Conservation (phyloP, 2,329 filamentous ascomycete species). For the Aspergillus floridensis region DNA sequence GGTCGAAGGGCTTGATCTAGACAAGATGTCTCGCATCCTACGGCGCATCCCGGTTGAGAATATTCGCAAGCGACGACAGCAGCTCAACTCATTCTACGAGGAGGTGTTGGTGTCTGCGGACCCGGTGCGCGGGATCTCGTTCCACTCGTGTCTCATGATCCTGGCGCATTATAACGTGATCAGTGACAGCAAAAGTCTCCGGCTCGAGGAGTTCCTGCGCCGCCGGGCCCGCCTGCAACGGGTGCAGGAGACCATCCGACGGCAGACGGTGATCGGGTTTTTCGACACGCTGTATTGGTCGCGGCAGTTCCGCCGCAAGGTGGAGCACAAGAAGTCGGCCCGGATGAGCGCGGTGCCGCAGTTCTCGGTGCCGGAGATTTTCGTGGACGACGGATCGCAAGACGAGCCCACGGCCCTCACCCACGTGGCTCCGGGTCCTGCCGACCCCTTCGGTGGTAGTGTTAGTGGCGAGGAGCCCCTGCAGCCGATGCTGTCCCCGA, state of each 20-base stretch:
- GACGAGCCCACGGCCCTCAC: conserved; percentile 39
- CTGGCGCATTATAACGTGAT: conserved; percentile 98
- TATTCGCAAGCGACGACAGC: conserved; percentile 71
- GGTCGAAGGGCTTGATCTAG: conserved; percentile 64
- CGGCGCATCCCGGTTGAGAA: conserved; percentile 69
- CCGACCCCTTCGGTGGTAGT: too few species aligned
- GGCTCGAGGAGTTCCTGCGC: conserved; percentile 89
- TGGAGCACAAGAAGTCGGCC: conserved; percentile 68
- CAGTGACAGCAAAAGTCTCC: conserved; percentile 91
- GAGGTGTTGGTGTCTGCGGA: conserved; percentile 94
- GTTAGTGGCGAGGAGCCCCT: conserved; percentile 4
- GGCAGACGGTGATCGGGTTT: conserved; percentile 87
- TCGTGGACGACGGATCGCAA: conserved; percentile 69
- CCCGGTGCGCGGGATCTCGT: conserved; percentile 82
- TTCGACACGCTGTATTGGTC: conserved; percentile 92
- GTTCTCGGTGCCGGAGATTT: conserved; percentile 83
- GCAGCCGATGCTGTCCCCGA: conserved; percentile 35
- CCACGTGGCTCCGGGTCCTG: conserved; percentile 14
- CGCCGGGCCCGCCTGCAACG: conserved; percentile 86
- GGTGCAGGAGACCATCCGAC: conserved; percentile 89
- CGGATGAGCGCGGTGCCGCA: conserved; percentile 77
- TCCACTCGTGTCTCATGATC: conserved; percentile 90
- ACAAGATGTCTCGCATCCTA: conserved; percentile 71
- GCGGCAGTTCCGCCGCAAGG: conserved; percentile 72
- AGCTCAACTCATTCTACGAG: conserved; percentile 94